Conservation (phyloP, 2,329 filamentous ascomycete species). For the Metarhizium brunneum region DNA sequence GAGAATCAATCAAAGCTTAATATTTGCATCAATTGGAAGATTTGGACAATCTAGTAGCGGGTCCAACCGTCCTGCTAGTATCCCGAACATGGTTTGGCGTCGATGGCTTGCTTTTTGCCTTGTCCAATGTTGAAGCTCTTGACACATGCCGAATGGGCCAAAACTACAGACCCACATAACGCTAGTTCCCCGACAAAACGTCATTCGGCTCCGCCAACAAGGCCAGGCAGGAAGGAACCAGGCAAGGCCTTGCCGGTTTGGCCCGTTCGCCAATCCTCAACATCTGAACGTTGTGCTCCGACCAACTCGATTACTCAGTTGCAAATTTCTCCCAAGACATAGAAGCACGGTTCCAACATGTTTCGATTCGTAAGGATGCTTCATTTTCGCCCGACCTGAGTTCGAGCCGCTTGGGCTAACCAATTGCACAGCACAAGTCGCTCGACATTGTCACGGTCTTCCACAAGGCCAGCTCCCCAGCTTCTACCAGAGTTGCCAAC, state of each 20-base stretch:
- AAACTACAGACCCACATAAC: neutral
- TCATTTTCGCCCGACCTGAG: neutral
- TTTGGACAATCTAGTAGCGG: too few relatives aligned
- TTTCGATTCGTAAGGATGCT: constrained; percentile 13
- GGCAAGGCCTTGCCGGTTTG: too few relatives aligned
- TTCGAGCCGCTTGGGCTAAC: constrained; percentile 10
- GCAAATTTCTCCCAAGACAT: neutral
- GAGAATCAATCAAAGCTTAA: too few relatives aligned
- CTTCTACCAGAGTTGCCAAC: constrained; percentile 64
- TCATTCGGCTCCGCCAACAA: neutral
- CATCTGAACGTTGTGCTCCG: neutral
- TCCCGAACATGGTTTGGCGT: too few relatives aligned
- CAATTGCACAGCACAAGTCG: constrained; percentile 53
- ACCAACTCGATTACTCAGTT: neutral
- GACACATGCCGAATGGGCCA: too few relatives aligned
- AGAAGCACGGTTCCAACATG: constrained; percentile 7
- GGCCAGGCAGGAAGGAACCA: neutral
- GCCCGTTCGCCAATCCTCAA: neutral
- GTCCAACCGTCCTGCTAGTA: too few relatives aligned
- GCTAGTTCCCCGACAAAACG: neutral
- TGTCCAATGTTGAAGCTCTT: too few relatives aligned
- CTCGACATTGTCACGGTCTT: constrained; percentile 94
- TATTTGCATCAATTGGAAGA: neutral
- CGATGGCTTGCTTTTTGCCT: too few relatives aligned
- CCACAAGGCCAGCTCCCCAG: constrained; percentile 67